Evolutionary conservation across 2,329 filamentous ascomycete species (phyloP).

Genomic region (Trematosphaeria pertusa): DNA sequence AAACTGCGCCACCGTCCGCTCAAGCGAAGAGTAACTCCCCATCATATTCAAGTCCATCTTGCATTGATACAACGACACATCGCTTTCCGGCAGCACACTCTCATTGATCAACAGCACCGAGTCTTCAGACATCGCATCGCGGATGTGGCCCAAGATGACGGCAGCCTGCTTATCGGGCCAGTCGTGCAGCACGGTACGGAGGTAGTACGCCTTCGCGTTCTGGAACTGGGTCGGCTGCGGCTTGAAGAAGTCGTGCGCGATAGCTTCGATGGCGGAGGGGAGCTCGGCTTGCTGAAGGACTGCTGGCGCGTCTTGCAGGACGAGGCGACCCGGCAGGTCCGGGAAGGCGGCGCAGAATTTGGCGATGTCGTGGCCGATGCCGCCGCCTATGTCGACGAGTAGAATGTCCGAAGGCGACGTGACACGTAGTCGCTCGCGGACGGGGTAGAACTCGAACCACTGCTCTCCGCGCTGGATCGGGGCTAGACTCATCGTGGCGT

Average conservation of each 20-base stretch:
- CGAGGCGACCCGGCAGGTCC: constrained; percentile 8
- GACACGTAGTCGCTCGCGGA: constrained; percentile 14
- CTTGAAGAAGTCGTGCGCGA: constrained; percentile 19
- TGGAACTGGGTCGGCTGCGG: constrained; percentile 9
- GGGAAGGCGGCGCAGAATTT: constrained; percentile 12
- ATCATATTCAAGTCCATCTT: constrained; percentile 52
- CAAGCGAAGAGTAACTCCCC: constrained; percentile 41
- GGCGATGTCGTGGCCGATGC: constrained; percentile 12
- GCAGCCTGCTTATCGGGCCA: constrained; percentile 44
- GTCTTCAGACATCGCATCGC: constrained; percentile 24
- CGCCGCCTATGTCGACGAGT: constrained; percentile 19
- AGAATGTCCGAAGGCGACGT: constrained; percentile 1
- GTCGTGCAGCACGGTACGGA: constrained; percentile 48
- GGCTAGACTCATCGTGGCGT: constrained; percentile 24
- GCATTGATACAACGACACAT: constrained; percentile 35
- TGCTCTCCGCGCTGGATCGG: neutral
- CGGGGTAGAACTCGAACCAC: constrained; percentile 21
- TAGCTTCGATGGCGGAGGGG: constrained; percentile 1
- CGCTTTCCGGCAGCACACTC: constrained; percentile 47
- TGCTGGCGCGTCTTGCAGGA: constrained; percentile 17
- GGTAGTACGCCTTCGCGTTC: constrained; percentile 33
- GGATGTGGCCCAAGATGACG: constrained; percentile 41
- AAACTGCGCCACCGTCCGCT: constrained; percentile 50
- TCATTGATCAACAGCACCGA: constrained; percentile 54
- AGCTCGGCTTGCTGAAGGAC: neutral